Evolutionary conservation across 805 yeast species (phyloP).

Genomic region (Danielozyma ontarioensis): DNA sequence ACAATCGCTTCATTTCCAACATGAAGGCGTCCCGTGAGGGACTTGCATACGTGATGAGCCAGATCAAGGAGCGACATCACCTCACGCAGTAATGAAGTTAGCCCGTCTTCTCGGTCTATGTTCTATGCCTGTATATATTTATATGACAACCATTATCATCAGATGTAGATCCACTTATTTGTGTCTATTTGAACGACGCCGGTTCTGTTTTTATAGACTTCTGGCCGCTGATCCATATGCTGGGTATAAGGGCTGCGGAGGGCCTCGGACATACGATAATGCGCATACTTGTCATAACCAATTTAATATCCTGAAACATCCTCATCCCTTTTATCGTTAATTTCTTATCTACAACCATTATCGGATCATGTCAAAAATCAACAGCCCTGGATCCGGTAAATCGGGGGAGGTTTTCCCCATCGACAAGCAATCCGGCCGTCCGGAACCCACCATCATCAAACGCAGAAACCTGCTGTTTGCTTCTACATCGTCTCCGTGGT

Average conservation of each 20-base stretch:
- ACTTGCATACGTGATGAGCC: constrained; percentile 71
- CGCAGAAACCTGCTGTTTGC: constrained; percentile 23
- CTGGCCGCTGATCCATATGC: not conserved
- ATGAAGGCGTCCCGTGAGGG: constrained; percentile 64
- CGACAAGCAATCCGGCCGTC: not conserved
- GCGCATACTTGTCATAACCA: too few relatives aligned
- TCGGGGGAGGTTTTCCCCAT: too few relatives aligned
- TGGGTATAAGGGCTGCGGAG: constrained; percentile 1
- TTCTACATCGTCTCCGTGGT: constrained; percentile 46
- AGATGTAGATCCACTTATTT: not conserved
- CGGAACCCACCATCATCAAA: constrained; percentile 5
- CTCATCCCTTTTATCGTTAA: too few relatives aligned
- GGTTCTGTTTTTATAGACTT: not conserved
- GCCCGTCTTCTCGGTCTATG: too few relatives aligned
- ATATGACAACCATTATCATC: not conserved
- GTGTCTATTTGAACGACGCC: not conserved
- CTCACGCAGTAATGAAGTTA: too few relatives aligned
- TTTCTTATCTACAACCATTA: too few relatives aligned
- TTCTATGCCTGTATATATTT: not conserved
- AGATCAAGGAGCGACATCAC: constrained; percentile 33
- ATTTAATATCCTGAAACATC: too few relatives aligned
- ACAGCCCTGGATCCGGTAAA: too few relatives aligned
- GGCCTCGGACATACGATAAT: constrained; percentile 1
- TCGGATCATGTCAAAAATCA: too few relatives aligned
- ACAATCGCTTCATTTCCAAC: constrained; percentile 62